These are phyloP conservation scores for Zygnema cylindricum DNA, from an alignment of 139 green algal species.

Conservation along the genomic window DNA sequence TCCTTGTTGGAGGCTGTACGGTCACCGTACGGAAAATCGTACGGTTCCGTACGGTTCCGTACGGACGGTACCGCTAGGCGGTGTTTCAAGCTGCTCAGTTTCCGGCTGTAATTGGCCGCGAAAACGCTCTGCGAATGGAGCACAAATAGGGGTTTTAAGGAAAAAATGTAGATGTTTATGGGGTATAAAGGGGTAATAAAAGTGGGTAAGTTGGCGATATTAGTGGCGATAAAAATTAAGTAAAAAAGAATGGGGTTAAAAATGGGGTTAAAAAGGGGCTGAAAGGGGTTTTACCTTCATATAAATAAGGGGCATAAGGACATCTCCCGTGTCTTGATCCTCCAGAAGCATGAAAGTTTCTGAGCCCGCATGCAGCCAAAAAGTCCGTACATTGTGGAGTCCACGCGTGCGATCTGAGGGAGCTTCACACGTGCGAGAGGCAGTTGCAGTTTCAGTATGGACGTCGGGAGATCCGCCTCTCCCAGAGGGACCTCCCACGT, in stretches of 20 bases:
- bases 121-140: constrained; percentile 50
- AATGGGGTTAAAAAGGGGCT: not conserved
- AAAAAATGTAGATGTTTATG: not conserved
- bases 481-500: no score
- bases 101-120: constrained; percentile 68
- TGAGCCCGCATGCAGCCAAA: not conserved
- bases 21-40: no score
- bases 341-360: constrained; percentile 69
- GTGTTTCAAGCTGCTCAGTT: constrained; percentile 66
- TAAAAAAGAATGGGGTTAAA: not conserved
- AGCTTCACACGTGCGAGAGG: no score
- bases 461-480: no score
- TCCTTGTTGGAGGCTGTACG: not conserved
- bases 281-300: constrained; percentile 59
- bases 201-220: no score
- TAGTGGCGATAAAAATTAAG: no score
- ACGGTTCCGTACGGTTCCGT: not conserved
- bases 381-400: not conserved
- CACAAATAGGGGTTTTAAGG: not conserved
- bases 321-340: constrained; percentile 68
- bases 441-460: no score
- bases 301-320: constrained; percentile 72
- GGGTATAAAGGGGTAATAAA: no score
- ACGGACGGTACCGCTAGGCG: constrained; percentile 18
- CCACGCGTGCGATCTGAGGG: no score